Base-by-base conservation (phyloP, 2,329 filamentous ascomycete species). In the Coniochaeta hoffmannii region DNA sequence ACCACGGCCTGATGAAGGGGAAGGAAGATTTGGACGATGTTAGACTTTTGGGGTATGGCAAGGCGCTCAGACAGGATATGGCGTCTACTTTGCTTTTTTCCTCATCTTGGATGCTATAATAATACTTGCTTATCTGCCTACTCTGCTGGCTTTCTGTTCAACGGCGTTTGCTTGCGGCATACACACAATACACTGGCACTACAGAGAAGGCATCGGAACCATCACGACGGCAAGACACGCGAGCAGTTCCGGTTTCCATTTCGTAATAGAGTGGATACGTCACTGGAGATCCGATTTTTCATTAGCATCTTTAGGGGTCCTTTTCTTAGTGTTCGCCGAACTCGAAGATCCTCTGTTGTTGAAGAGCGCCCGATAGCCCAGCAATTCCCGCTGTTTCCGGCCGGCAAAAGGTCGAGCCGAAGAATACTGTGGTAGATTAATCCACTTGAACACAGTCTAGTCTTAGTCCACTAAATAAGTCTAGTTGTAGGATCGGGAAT, bases 331-430 rank as follows among this genome's bases (percentile, higher is more conserved):
- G 41, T 28, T 46, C 41, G 41, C 36, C 36, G 36, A 41, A 19
- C 36, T 19, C 17, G 36, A 41, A n/a, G 17, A 19, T 41, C 17
- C 15, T n/a, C 35, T 17, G 11, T 38, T 38, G n/a, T n/a, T n/a
- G n/a, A n/a, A n/a, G n/a, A n/a, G n/a, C n/a, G 34, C 4, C 34
- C 36, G 19, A 41, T 19, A n/a, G 24, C 17, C 9, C 12, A 19
- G 19, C 19, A 36, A 46, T 46, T 46, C 41, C 41, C 41, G 41
- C 41, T 46, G 41, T 46, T 46, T 46, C 41, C 41, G 36, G 36
- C 3, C 4, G 17, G 15, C 4, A n/a, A 9, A 41, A 24, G 19
- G 5, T 7, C 7, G 36, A 41, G 36, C 15, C 36, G 10, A 36
- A 36, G 15, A 14, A 34, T 32, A 32, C 30, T 32, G 30, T 32